Evolutionary conservation across 2,329 filamentous ascomycete genomes (phyloP), one percentile per base, ranked within the genome.

Genomic region (Aspergillus quadricinctus): DNA sequence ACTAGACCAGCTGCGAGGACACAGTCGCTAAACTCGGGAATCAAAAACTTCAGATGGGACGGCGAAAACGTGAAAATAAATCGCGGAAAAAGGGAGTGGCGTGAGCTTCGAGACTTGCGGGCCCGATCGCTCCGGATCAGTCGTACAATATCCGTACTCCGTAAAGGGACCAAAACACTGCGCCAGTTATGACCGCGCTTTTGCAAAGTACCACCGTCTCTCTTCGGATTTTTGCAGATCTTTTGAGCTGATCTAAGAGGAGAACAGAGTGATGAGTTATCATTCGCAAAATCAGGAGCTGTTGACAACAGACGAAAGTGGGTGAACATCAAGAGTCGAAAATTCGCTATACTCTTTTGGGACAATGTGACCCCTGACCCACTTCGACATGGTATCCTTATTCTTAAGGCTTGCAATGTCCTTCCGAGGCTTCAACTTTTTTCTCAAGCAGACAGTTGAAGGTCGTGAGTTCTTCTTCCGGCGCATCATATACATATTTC

Each of bases 31-130:
- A 7, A 14, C 2, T 17, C 43, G 11, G 5, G 14, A 25, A 11
- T 14, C 23, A 7, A 46, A 7, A 10, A 25, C 23, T 46, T 46
- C 43, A 46, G 23, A 14, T 7, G 11, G 43, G 3, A 14, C 10
- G 43, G 10, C 43, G 43, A 23, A 25, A 46, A 46, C 6, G 43
- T 23, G 23, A 25, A 35, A 57, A 63, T 59, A 63, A 60, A 63
- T 54, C 53, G 31, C 41, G 53, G 54, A 52, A 45, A 50, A 50
- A 40, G 50, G 43, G 51, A 57, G 64, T 66, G 64, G 64, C 64
- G 64, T 66, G 64, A 65, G 64, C 56, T 57, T 54, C 58, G 53
- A 58, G 61, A 57, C 50, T 56, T 45, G 52, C 55, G 62, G 61
- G 56, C 59, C 63, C 61, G 62, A 53, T 51, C 50, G 57, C 55